Evolutionary conservation across 2,329 filamentous ascomycete genomes (phyloP), one percentile per base, ranked within the genome.

Genomic region (Colletotrichum chrysophilum): DNA sequence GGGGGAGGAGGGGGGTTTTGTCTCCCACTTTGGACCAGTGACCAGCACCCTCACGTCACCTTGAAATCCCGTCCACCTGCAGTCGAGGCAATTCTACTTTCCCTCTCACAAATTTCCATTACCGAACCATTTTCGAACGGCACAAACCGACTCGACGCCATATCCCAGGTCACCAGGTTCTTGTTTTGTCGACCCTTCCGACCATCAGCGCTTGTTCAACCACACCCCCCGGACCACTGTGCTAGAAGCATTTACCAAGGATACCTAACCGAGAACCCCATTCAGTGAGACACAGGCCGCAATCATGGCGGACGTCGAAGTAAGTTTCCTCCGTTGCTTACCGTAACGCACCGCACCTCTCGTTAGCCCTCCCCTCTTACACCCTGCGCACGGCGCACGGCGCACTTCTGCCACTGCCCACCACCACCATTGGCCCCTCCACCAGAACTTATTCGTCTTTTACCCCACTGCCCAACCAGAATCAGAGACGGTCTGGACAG

Each of bases 231-330:
- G 66, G 56, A 62, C 67, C 18, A n/a, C 67, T 48, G 34, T 70
- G 55, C 43, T 52, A 52, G 43, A 52, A 52, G 43, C 55, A 32
- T 60, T 70, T 58, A 62, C 67, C 74, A 71, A 73, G 74, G 70
- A 73, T 76, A 73, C 74, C 70, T 76, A 76, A 76, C 70, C 74
- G 70, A 76, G 74, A 32, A 74, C 70, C 58, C 58, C 34, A 21
- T 61, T 74, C 70, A 69, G 74, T 76, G 74, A 76, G 70, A 76
- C 74, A 74, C 34, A 68, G 58, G 60, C 74, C 69, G 74, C 79
- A 79, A 83, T 80, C 71, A 83, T 83, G 82, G 61, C 61, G 61
- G 81, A 80, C 78, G 78, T 80, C 76, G 80, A 81, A 80, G 82
- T 83, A 81, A 81, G 82, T 82, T 79, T 78, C 74, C 66, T 75